Percentiles rank a stretch among this genome's conserved stretches.
phyloP scores from a whole-genome alignment of 345 rosid species.

The Linum tenue region DNA sequence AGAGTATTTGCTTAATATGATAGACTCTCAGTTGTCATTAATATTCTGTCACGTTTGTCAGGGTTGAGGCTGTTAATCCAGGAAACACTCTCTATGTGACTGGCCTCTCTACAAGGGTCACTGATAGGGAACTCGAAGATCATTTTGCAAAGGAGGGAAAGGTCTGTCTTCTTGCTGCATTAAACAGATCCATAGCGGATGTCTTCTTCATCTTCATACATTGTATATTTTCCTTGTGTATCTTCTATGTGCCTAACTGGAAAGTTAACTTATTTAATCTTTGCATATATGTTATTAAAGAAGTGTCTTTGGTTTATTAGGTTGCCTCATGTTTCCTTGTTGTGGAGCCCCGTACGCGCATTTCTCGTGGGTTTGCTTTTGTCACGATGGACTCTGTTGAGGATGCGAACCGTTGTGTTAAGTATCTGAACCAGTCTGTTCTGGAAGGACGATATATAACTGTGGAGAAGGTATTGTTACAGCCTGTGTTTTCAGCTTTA shows the following conservation, averaged over 20 bases:
- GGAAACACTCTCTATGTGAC: constrained; percentile 93
- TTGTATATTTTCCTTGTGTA: neutral
- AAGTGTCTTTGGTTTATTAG: constrained; percentile 27
- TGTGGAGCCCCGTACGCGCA: constrained; percentile 84
- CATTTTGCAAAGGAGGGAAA: constrained; percentile 98
- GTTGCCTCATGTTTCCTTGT: constrained; percentile 90
- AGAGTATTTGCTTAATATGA: neutral
- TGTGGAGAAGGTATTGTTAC: constrained; percentile 79
- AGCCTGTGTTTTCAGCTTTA: constrained; percentile 1
- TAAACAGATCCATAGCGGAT: neutral
- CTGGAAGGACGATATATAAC: constrained; percentile 93
- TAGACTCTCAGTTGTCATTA: neutral
- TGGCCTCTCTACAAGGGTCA: constrained; percentile 86
- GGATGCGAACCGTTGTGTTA: constrained; percentile 83
- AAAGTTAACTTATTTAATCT: neutral
- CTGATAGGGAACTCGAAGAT: constrained; percentile 78
- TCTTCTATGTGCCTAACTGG: no score
- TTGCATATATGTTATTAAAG: neutral
- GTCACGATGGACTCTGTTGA: constrained; percentile 70
- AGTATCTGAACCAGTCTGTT: constrained; percentile 92
- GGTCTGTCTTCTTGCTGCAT: constrained; percentile 33
- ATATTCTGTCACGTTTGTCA: constrained; percentile 4
- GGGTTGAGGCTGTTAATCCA: constrained; percentile 43
- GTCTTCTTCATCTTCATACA: neutral
- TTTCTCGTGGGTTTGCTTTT: constrained; percentile 96